Conservation (phyloP, 1,284 basidiomycete genomes). For the Papiliotrema terrestris region DNA sequence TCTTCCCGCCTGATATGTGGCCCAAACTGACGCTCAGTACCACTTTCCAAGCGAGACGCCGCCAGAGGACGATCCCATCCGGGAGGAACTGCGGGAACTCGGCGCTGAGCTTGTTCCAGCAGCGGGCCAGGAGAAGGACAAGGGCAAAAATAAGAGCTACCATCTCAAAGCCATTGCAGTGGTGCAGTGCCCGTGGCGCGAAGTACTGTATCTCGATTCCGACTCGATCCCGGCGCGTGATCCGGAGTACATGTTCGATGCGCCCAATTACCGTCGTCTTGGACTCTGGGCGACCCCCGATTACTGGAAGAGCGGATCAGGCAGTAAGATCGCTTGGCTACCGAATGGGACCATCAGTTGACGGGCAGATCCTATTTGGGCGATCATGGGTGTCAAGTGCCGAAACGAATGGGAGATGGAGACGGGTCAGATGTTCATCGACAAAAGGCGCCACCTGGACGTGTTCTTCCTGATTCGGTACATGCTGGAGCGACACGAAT, state of each 20-base stretch:
- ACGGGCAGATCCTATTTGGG: slow-evolving; percentile 47
- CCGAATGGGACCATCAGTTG: neutral
- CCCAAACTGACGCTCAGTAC: slow-evolving; percentile 32
- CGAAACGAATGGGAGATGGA: slow-evolving; percentile 55
- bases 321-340: slow-evolving; percentile 11
- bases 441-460: slow-evolving; percentile 52
- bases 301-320: slow-evolving; percentile 50
- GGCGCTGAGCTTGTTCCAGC: slow-evolving; percentile 47
- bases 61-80: slow-evolving; percentile 35
- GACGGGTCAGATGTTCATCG: slow-evolving; percentile 53
- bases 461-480: slow-evolving; percentile 48
- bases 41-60: slow-evolving; percentile 51
- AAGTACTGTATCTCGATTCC: slow-evolving; percentile 53
- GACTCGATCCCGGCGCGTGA: slow-evolving; percentile 50
- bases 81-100: slow-evolving; percentile 38
- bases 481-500: slow-evolving; percentile 50
- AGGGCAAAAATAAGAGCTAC: slow-evolving; percentile 46
- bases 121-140: slow-evolving; percentile 38
- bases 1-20: neutral
- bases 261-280: slow-evolving; percentile 46
- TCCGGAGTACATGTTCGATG: slow-evolving; percentile 50
- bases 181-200: slow-evolving; percentile 48
- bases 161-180: slow-evolving; percentile 54
- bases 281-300: slow-evolving; percentile 44
- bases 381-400: slow-evolving; percentile 52